phyloP scores from a whole-genome alignment of 1,284 basidiomycete genomes.

The Apiotrichum veenhuisii region DNA sequence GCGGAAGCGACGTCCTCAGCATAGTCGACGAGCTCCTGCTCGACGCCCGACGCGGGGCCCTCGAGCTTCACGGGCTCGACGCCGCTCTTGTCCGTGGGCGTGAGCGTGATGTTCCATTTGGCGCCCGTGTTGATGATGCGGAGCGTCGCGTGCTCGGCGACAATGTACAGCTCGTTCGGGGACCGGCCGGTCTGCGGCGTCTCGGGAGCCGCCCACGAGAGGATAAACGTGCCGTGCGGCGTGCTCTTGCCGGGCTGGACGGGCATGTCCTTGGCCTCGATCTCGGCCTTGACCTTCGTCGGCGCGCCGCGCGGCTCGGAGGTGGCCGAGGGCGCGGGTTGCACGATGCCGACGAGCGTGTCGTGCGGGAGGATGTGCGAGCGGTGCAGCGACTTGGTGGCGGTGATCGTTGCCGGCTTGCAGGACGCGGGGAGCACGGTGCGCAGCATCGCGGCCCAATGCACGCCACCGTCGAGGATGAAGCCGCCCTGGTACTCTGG shows the following conservation, averaged over 20 bases:
- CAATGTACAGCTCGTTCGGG: slow-evolving; percentile 32
- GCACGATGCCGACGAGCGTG: slow-evolving; percentile 58
- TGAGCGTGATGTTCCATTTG: slow-evolving; percentile 59
- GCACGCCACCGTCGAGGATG: slow-evolving; percentile 49
- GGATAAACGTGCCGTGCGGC: slow-evolving; percentile 35
- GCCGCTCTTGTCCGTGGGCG: slow-evolving; percentile 47
- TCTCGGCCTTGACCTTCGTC: slow-evolving; percentile 7
- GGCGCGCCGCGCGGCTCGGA: slow-evolving; percentile 57
- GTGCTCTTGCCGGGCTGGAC: slow-evolving; percentile 30
- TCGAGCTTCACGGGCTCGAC: slow-evolving; percentile 52
- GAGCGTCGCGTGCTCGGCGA: slow-evolving; percentile 47
- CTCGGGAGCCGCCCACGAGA: slow-evolving; percentile 39
- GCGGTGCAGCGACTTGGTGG: slow-evolving; percentile 64
- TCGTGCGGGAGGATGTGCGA: slow-evolving; percentile 69
- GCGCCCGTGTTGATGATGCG: slow-evolving; percentile 47
- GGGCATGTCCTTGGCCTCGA: slow-evolving; percentile 21
- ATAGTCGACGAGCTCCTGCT: slow-evolving; percentile 61
- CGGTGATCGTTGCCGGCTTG: slow-evolving; percentile 58
- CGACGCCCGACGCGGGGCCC: slow-evolving; percentile 58
- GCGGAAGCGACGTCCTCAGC: slow-evolving; percentile 55
- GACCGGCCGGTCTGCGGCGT: slow-evolving; percentile 16
- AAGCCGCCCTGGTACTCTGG: slow-evolving; percentile 68
- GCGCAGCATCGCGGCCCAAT: slow-evolving; percentile 39
- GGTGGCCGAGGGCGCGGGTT: slow-evolving; percentile 56
- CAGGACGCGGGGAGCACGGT: slow-evolving; percentile 26